phyloP scores from a whole-genome alignment of 768 basidiomycete species.

The Clitopilus passeckerianus region DNA sequence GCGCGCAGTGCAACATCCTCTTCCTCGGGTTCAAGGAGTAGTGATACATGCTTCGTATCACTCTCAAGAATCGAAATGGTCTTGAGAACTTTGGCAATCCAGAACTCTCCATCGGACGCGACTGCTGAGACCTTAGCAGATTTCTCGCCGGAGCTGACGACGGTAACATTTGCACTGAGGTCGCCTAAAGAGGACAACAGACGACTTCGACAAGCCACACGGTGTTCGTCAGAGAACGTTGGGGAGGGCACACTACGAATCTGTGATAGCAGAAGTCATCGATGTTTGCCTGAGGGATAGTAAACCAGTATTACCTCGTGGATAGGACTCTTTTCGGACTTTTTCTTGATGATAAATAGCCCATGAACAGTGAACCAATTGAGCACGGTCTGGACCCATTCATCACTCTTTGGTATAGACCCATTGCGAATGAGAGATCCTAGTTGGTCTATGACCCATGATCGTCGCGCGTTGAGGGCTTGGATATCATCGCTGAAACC shows the following conservation, averaged over 20 bases:
- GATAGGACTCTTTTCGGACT: slow-evolving; percentile 59
- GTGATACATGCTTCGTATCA: slow-evolving; percentile 63
- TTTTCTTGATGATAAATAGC: slow-evolving; percentile 72
- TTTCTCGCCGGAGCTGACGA: slow-evolving; percentile 51
- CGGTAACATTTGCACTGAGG: slow-evolving; percentile 52
- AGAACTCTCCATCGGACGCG: slow-evolving; percentile 72
- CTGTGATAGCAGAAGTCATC: slow-evolving; percentile 28
- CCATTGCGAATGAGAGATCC: slow-evolving; percentile 73
- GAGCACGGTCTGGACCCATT: slow-evolving; percentile 68
- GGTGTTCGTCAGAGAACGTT: slow-evolving; percentile 68
- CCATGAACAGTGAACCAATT: slow-evolving; percentile 84
- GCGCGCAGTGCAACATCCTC: slow-evolving; percentile 43
- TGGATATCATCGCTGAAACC: slow-evolving; percentile 36
- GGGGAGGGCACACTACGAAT: slow-evolving; percentile 59
- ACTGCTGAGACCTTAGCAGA: slow-evolving; percentile 51
- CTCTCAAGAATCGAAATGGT: slow-evolving; percentile 53
- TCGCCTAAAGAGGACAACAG: slow-evolving; percentile 74
- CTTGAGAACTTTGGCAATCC: slow-evolving; percentile 64
- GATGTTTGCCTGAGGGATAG: neutral
- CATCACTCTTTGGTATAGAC: slow-evolving; percentile 73
- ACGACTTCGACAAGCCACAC: slow-evolving; percentile 59
- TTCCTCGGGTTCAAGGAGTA: slow-evolving; percentile 48
- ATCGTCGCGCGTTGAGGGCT: slow-evolving; percentile 50
- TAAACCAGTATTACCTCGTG: slow-evolving; percentile 35
- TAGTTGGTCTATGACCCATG: slow-evolving; percentile 88